Conservation (phyloP, 148 eudicot species). For the Camellia sinensis region DNA sequence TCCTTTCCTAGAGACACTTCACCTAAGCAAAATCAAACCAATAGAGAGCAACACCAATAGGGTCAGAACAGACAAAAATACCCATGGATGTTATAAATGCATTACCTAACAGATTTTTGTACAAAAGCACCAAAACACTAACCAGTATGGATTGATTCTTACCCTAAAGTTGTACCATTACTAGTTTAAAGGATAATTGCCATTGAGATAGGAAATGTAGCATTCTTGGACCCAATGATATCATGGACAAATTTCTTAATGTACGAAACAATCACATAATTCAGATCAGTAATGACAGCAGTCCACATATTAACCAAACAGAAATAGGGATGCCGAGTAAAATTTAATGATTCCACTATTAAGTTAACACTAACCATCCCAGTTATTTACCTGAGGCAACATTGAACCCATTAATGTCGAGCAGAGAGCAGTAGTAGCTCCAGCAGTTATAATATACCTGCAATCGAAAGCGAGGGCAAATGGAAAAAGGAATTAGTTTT, state of each 20-base stretch:
- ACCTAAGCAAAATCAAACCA: neutral
- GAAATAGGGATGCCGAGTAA: neutral
- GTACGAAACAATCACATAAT: neutral
- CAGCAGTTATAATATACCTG: constrained; percentile 80
- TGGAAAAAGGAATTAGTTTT: constrained; percentile 14
- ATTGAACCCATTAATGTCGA: constrained; percentile 92
- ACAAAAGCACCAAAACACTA: neutral
- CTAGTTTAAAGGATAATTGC: neutral
- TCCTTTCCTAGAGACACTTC: too few relatives aligned
- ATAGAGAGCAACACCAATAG: neutral
- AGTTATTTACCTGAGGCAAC: constrained; percentile 69
- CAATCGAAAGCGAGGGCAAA: constrained; percentile 18
- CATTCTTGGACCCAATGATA: neutral
- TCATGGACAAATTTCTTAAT: neutral
- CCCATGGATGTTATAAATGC: neutral
- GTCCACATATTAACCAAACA: neutral
- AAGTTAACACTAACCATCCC: neutral
- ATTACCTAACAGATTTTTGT: neutral
- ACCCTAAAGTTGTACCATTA: neutral
- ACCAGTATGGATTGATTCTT: neutral
- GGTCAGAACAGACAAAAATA: neutral
- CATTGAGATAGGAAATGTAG: neutral
- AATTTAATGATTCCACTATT: neutral
- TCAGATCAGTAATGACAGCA: neutral
- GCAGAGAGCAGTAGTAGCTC: constrained; percentile 88